Evolutionary conservation across 345 rosid genomes (phyloP), one percentile per base, ranked within the genome.

Genomic region (Schrenkiella parvula): DNA sequence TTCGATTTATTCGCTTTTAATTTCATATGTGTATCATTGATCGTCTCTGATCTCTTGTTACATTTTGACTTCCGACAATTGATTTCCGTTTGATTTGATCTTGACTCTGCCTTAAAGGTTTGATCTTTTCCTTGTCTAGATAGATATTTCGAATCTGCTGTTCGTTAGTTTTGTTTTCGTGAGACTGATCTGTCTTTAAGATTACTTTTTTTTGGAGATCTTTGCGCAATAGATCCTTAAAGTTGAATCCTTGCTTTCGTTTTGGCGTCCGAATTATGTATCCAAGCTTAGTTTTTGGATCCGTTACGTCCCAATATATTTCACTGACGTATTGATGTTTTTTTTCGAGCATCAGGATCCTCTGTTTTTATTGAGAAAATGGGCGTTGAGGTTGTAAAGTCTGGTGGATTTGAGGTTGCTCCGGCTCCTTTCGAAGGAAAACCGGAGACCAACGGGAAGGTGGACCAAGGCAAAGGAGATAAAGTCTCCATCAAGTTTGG

Each of bases 361-460:
- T 65, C 47, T 73, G 65, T 63, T 50, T 58, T 39, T 46, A n/a
- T 1, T 26, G 56, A 64, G 68, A 64, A 15, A 55, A 93, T 93
- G 98, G 91, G 89, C 34, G 88, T 88, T 47, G 98, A 92, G 84
- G 91, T 86, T 77, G 63, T 57, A n/a, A 77, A 26, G 10, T 54
- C 59, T 69, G 84, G 79, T 65, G 89, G 84, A 70, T 81, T 86
- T 61, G 98, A 89, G 81, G 83, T 80, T 84, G 90, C 81, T 29
- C 85, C 82, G 23, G 82, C 79, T 63, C 82, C 95, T 10, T 68
- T 79, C 19, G 90, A 81, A 51, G 79, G 80, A 21, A 81, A 82
- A 6, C 29, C 68, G 8, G 86, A 78, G 43, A 83, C 78, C 43
- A 87, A 86, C 68, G 87, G 86, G 73, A 86, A 81, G 69, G 57